phyloP scores from a whole-genome alignment of 2,329 filamentous ascomycete species.

The Aspergillus melleus region DNA sequence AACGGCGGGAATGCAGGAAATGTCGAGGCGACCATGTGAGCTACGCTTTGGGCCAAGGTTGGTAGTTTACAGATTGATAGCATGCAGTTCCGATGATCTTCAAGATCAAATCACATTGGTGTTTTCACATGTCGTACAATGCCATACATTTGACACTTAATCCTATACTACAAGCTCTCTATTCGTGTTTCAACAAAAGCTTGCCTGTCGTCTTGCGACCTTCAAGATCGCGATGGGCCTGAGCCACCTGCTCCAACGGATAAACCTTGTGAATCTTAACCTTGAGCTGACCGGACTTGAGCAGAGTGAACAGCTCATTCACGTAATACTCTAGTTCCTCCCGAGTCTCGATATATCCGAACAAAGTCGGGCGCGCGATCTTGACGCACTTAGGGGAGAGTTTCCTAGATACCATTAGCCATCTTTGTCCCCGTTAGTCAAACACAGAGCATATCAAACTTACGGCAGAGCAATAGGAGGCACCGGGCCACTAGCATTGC shows the following conservation, averaged over 20 bases:
- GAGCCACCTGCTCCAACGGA: conserved; percentile 68
- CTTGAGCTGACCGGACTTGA: not conserved
- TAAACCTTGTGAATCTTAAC: conserved; percentile 68
- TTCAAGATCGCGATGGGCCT: conserved; percentile 77
- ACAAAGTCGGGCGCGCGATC: conserved; percentile 72
- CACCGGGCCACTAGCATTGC: conserved; percentile 78
- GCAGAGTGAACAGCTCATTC: conserved; percentile 63
- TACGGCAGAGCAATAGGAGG: conserved; percentile 64
- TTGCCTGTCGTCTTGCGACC: conserved; percentile 82
- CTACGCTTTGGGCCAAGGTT: not conserved
- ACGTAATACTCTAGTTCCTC: conserved; percentile 72
- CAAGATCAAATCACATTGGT: not conserved
- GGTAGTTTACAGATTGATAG: not conserved
- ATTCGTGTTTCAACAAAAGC: conserved; percentile 67
- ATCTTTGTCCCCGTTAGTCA: not conserved
- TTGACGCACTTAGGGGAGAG: conserved; percentile 74
- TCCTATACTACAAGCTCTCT: not conserved
- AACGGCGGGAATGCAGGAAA: not conserved
- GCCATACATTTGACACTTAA: not conserved
- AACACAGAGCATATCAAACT: conserved; percentile 39
- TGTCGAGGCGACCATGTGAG: too few species aligned
- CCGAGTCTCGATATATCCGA: conserved; percentile 66
- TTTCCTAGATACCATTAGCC: conserved; percentile 23
- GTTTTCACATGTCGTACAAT: not conserved
- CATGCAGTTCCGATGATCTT: not conserved